Evolutionary conservation across 495 filamentous ascomycete species (phyloP), one percentile per base, ranked within the genome.

Genomic region (Parathielavia hyrcaniae): DNA sequence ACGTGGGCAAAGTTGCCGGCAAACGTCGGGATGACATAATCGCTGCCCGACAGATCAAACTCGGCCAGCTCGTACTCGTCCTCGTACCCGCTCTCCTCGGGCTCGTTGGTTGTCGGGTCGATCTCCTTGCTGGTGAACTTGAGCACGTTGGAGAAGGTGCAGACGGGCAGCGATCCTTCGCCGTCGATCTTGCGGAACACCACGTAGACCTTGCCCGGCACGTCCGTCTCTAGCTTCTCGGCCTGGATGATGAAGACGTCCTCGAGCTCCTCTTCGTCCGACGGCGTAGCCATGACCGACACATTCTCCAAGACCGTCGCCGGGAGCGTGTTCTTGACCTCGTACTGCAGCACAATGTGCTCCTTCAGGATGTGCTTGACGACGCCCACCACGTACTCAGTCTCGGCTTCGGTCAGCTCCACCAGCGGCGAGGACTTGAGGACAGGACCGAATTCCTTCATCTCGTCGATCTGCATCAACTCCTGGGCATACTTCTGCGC

Each of bases 61-160:
- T 97, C 92, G 57, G 93, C 89, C 56, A 97, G 90, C 73, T 96
- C 87, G 69, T 98, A 98, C 73, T 98, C 93, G 64, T 98, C 93
- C 22, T 97, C 91, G 64, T 97, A 97, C 38, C 95, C 93, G 44
- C 70, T 78, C 14, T 96, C 90, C 67, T 98, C 95, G 1, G 95
- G 89, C 70, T 97, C 90, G 61, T 85, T 83, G 22, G 90, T 96
- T n/a, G 86, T 86, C 5, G 93, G 93, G 64, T 98, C 93, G 51
- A 98, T 95, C 73, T 98, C 93, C 71, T 96, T 96, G 77, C 86
- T 92, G 22, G 91, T 97, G 69, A 98, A 98, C 72, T 95, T 97
- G 53, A 98, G 83, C 49, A 88, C 79, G 72, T 97, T 98, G 50
- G 88, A 91, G 72, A 98, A 96, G 22, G 83, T 87, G 54, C 84